phyloP scores from a whole-genome alignment of 345 rosid genomes.

The Citrus maxima region DNA sequence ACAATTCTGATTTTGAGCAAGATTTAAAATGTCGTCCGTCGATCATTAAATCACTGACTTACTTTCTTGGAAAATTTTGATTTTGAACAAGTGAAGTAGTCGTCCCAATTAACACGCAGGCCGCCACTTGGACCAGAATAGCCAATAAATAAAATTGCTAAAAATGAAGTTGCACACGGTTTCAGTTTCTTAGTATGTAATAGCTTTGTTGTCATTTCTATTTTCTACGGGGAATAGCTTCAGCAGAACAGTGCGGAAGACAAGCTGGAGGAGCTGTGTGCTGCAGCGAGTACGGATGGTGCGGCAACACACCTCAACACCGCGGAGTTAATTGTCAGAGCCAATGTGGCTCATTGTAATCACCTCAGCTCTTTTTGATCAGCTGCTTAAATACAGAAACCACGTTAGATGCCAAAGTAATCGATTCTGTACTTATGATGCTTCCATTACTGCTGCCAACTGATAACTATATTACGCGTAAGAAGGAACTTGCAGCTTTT shows the following conservation, averaged over 20 bases:
- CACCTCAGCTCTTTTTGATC: no score
- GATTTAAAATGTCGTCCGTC: no score
- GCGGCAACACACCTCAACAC: conserved; percentile 39
- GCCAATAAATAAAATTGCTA: not conserved
- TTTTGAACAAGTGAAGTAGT: no score
- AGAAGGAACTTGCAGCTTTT: conserved; percentile 48
- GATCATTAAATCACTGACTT: no score
- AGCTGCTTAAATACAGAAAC: no score
- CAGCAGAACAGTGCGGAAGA: conserved; percentile 25
- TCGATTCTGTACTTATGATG: no score
- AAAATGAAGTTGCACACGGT: not conserved
- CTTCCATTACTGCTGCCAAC: not conserved
- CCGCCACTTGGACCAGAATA: not conserved
- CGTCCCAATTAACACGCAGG: not conserved
- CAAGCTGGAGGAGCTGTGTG: conserved; percentile 25
- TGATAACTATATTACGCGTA: conserved; percentile 30
- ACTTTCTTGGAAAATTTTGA: no score
- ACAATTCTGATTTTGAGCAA: no score
- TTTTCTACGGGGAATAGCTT: not conserved
- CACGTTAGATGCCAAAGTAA: no score
- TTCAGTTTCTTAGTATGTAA: not conserved
- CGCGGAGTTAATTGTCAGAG: conserved; percentile 64
- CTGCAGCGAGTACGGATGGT: conserved; percentile 48
- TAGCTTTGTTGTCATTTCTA: not conserved
- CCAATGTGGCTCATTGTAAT: conserved; percentile 33